Percentiles rank a stretch among this genome's conserved stretches.
Evolutionary conservation across 768 basidiomycete genomes (phyloP).

Genomic region (Candolleomyces aberdarensis): DNA sequence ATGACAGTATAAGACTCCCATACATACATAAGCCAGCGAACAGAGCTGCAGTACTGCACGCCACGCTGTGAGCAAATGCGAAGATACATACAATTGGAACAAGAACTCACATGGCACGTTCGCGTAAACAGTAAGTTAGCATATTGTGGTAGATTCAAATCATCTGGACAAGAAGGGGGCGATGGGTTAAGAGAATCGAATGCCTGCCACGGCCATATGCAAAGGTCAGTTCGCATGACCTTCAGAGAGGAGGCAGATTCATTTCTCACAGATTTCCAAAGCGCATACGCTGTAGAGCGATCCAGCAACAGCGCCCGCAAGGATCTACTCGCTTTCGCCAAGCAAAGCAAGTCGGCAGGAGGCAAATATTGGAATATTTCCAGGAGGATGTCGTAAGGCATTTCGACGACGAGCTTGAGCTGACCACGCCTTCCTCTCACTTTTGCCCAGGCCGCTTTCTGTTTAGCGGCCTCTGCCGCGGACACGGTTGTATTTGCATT

Average conservation of each 20-base stretch:
- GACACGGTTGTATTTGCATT: too few species aligned
- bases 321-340: conserved; percentile 33
- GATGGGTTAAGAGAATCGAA: conserved; percentile 18
- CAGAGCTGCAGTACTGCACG: background rate
- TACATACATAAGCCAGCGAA: background rate
- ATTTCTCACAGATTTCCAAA: conserved; percentile 31
- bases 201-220: conserved; percentile 11
- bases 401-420: conserved; percentile 25
- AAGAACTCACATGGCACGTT: conserved; percentile 5
- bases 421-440: conserved; percentile 21
- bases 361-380: conserved; percentile 37
- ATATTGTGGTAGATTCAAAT: conserved; percentile 30
- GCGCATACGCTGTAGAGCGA: conserved; percentile 11
- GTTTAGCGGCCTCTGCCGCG: too few species aligned
- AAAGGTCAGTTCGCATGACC: background rate
- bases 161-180: conserved; percentile 24
- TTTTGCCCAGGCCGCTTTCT: background rate
- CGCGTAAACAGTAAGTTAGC: conserved; percentile 30
- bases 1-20: background rate
- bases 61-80: background rate
- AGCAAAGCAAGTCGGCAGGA: conserved; percentile 38
- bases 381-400: conserved; percentile 30
- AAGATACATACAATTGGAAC: background rate
- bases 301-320: conserved; percentile 31
- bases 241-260: background rate